Evolutionary conservation across 345 rosid genomes (phyloP).

Genomic region (Citrus inodora): DNA sequence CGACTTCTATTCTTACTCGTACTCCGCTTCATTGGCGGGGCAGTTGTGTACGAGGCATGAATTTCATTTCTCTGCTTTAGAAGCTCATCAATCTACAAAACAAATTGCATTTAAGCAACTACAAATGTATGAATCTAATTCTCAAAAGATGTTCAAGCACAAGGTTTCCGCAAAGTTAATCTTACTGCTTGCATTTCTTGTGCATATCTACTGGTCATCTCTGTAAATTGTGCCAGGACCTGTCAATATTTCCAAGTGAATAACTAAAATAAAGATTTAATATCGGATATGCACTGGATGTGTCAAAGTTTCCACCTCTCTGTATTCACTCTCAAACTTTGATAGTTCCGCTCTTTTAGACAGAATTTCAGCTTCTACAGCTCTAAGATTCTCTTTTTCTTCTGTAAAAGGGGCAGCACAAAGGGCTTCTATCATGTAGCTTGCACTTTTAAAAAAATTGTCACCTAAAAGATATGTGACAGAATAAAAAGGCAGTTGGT

Average conservation of each 20-base stretch:
- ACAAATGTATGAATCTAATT: conserved; percentile 2
- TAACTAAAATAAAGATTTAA: background rate
- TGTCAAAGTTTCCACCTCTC: conserved; percentile 52
- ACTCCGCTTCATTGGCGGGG: conserved; percentile 62
- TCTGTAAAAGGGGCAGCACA: conserved; percentile 69
- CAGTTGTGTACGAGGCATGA: conserved; percentile 71
- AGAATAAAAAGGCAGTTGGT: conserved; percentile 12
- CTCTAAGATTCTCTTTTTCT: conserved; percentile 82
- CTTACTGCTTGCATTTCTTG: conserved; percentile 93
- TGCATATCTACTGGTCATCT: conserved; percentile 89
- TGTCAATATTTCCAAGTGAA: conserved; percentile 24
- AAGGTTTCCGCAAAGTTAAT: conserved; percentile 8
- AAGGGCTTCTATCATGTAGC: conserved; percentile 86
- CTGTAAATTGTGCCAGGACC: conserved; percentile 84
- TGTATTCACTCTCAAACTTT: conserved; percentile 90
- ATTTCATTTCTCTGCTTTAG: conserved; percentile 77
- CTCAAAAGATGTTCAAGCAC: background rate
- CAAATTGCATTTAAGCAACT: background rate
- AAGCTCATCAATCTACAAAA: conserved; percentile 85
- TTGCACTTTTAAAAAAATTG: conserved; percentile 86
- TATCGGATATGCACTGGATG: background rate
- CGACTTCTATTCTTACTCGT: conserved; percentile 56
- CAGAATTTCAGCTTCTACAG: conserved; percentile 82
- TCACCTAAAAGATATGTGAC: conserved; percentile 56
- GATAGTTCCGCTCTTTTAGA: conserved; percentile 78